Conservation (phyloP, 2,329 filamentous ascomycete species). For the Bipolaris cookei region DNA sequence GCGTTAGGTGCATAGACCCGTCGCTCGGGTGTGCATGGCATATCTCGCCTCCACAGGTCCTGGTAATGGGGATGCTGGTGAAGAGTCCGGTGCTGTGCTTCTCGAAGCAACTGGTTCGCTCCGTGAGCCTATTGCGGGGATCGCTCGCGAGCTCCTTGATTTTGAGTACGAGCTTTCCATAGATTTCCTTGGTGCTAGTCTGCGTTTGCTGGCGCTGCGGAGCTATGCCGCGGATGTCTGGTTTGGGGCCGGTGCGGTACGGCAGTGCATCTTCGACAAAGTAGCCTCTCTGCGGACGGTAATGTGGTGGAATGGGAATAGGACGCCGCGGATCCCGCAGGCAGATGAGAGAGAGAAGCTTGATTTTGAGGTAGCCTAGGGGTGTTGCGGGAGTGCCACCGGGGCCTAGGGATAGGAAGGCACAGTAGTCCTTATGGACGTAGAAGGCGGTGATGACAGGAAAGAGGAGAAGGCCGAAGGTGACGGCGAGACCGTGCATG, state of each 20-base stretch:
- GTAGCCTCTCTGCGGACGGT: slow-evolving; percentile 64
- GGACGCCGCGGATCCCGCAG: slow-evolving; percentile 73
- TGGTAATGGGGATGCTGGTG: slow-evolving; percentile 67
- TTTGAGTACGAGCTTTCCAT: slow-evolving; percentile 33
- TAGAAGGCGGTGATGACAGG: slow-evolving; percentile 41
- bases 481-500: slow-evolving; percentile 6
- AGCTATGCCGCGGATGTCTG: slow-evolving; percentile 75
- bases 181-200: slow-evolving; percentile 60
- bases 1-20: slow-evolving; percentile 76
- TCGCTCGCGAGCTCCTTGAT: slow-evolving; percentile 33
- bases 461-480: slow-evolving; percentile 34
- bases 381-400: slow-evolving; percentile 80
- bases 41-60: slow-evolving; percentile 79
- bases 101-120: slow-evolving; percentile 77
- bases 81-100: slow-evolving; percentile 83
- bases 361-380: slow-evolving; percentile 74
- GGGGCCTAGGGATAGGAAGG: slow-evolving; percentile 78
- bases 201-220: slow-evolving; percentile 82
- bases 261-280: slow-evolving; percentile 61
- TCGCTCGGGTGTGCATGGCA: slow-evolving; percentile 81
- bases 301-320: slow-evolving; percentile 58
- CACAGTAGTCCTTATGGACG: slow-evolving; percentile 73
- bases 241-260: slow-evolving; percentile 67
- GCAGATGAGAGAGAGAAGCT: slow-evolving; percentile 73
- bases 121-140: slow-evolving; percentile 39